Conservation (phyloP, 768 basidiomycete genomes). For the Leccinum pellstonianum region DNA sequence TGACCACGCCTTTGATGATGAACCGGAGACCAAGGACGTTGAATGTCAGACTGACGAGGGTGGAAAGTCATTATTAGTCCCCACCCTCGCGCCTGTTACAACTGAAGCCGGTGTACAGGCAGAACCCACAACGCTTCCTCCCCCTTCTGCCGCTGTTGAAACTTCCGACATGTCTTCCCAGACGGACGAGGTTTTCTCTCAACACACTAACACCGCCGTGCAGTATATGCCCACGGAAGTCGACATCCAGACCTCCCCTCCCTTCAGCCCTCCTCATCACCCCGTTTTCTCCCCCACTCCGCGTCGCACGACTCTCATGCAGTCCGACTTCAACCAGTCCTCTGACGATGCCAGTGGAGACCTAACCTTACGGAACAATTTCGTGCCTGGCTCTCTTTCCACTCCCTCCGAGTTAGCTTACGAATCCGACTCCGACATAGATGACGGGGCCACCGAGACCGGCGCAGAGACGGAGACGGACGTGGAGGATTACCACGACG, state of each 20-base stretch:
- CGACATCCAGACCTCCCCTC: slow-evolving; percentile 36
- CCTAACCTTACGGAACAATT: slow-evolving; percentile 32
- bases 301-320: slow-evolving; percentile 49
- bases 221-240: slow-evolving; percentile 42
- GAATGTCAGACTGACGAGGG: slow-evolving; percentile 65
- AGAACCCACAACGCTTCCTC: slow-evolving; percentile 25
- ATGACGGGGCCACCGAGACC: slow-evolving; percentile 53
- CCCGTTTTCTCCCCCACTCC: slow-evolving; percentile 23
- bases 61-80: slow-evolving; percentile 28
- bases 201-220: slow-evolving; percentile 43
- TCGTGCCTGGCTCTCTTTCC: slow-evolving; percentile 24
- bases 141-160: slow-evolving; percentile 15
- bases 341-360: slow-evolving; percentile 40
- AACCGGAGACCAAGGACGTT: slow-evolving; percentile 58
- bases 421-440: slow-evolving; percentile 45
- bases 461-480: slow-evolving; percentile 71
- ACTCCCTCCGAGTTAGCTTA: slow-evolving; percentile 31
- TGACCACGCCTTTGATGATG: slow-evolving; percentile 37
- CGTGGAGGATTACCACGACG: slow-evolving; percentile 72
- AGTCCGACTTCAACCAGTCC: slow-evolving; percentile 40
- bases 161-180: slow-evolving; percentile 44
- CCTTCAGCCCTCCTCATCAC: slow-evolving; percentile 25
- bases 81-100: slow-evolving; percentile 31
- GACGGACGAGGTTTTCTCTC: slow-evolving; percentile 43
- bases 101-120: slow-evolving; percentile 44